Evolutionary conservation across 202 grass and related monocot species (phyloP).

Genomic region (Carex sylvatica): DNA sequence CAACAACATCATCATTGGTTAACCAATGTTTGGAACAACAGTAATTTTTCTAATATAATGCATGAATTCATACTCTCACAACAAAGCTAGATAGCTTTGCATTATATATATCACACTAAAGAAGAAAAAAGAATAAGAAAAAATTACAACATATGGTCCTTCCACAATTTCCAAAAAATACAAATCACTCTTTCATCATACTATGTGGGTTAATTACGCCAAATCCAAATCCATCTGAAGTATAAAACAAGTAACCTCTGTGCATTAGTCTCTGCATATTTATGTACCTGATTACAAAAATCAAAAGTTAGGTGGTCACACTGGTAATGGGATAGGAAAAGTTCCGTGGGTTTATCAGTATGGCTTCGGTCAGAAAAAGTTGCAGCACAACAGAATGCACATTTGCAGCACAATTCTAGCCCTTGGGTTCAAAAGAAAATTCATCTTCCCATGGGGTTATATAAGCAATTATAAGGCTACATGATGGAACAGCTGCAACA

Average conservation of each 20-base stretch:
- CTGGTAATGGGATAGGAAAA: background rate
- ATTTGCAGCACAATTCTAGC: background rate
- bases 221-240: constrained; percentile 7
- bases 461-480: constrained; percentile 16
- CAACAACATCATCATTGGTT: background rate
- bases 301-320: constrained; percentile 7
- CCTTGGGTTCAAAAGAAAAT: background rate
- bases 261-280: constrained; percentile 11
- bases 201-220: background rate
- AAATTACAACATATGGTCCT: background rate
- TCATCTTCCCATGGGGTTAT: background rate
- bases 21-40: background rate
- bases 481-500: constrained; percentile 30
- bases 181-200: background rate
- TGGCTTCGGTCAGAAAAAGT: background rate
- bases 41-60: background rate
- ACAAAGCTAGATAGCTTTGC: background rate
- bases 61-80: background rate
- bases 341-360: background rate
- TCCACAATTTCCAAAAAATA: background rate
- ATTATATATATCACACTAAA: background rate
- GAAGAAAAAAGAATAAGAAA: background rate
- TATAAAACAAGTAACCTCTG: constrained; percentile 5
- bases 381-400: background rate
- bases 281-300: background rate